Conservation (phyloP, 306 rosid genomes). For the Chamaecrista fasciculata region DNA sequence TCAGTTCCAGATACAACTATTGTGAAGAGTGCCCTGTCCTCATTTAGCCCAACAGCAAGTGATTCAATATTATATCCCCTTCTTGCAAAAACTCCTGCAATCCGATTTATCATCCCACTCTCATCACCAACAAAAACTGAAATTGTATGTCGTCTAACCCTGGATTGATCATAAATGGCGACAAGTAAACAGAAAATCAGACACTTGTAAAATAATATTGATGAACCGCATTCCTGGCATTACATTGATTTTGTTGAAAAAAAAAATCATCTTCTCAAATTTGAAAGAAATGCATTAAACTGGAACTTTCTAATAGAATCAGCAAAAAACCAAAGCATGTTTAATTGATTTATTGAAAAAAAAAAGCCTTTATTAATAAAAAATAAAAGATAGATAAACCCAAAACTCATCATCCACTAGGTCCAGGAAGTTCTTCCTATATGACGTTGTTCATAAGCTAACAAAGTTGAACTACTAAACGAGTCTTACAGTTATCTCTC, state of each 20-base stretch:
- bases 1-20: slow-evolving; percentile 73
- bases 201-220: not conserved
- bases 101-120: slow-evolving; percentile 84
- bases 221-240: not conserved
- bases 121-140: slow-evolving; percentile 88
- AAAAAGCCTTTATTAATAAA: not conserved
- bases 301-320: not conserved
- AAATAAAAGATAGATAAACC: not conserved
- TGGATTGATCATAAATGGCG: slow-evolving; percentile 5
- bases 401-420: not conserved
- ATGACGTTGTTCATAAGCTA: not conserved
- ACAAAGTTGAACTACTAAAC: not conserved
- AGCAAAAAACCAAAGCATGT: not conserved
- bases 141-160: slow-evolving; percentile 71
- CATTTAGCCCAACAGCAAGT: slow-evolving; percentile 77
- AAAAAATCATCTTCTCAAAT: not conserved
- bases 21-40: slow-evolving; percentile 74
- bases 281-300: not conserved
- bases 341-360: not conserved
- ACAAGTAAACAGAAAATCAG: slow-evolving; percentile 1
- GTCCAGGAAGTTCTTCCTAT: not conserved
- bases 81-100: slow-evolving; percentile 76
- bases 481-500: not conserved
- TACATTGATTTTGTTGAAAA: not conserved
- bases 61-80: slow-evolving; percentile 85